Percentiles rank a stretch among this genome's conserved stretches.
These are phyloP conservation scores for Musa beccarii DNA, from an alignment of 176 grass and related monocot species.

Conservation along the genomic window DNA sequence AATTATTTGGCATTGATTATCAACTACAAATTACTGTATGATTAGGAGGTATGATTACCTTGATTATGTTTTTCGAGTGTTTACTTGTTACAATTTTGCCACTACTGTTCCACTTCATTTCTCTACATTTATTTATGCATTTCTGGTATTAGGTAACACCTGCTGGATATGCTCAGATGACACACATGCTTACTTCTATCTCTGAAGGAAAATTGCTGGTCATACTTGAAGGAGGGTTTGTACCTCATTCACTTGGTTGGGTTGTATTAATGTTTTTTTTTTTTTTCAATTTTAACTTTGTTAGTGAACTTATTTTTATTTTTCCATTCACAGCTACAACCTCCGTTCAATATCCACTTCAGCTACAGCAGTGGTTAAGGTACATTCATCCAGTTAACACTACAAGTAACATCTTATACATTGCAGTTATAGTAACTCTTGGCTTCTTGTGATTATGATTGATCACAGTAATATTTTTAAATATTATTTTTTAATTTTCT, in stretches of 20 bases:
- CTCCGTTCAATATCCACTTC: conserved; percentile 88
- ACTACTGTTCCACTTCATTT: neutral
- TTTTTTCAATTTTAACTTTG: neutral
- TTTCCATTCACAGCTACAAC: conserved; percentile 57
- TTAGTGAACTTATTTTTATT: conserved; percentile 17
- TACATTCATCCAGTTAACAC: conserved; percentile 18
- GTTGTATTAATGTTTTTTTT: conserved; percentile 12
- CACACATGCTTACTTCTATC: conserved; percentile 55
- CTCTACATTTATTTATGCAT: neutral
- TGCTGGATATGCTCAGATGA: conserved; percentile 74
- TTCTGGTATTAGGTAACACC: conserved; percentile 63
- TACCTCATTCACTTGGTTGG: conserved; percentile 14
- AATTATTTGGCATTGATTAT: no score
- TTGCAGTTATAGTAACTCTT: no score
- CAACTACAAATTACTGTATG: no score
- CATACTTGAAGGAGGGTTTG: conserved; percentile 94
- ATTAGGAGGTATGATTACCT: neutral
- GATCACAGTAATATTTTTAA: neutral
- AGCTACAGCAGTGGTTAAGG: conserved; percentile 92
- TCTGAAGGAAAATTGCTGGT: conserved; percentile 76
- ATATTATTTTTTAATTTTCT: conserved; percentile 7
- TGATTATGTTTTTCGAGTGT: neutral
- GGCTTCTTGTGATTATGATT: no score
- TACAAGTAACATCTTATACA: no score
- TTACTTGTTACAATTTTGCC: neutral